Evolutionary conservation across 768 basidiomycete genomes (phyloP).

Genomic region (Calocera viscosa): DNA sequence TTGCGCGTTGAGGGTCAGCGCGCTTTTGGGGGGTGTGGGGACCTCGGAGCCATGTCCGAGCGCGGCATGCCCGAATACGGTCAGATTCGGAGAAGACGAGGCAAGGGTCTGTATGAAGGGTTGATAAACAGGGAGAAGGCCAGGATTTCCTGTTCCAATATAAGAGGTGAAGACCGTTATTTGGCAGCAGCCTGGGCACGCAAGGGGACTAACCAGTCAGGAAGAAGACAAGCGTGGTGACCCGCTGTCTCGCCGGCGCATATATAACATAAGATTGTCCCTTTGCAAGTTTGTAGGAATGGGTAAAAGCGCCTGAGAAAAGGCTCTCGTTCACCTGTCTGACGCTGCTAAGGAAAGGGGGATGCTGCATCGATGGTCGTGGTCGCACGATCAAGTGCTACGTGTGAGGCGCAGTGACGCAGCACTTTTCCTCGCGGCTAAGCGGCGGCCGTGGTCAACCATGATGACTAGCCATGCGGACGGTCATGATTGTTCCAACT

Average conservation of each 20-base stretch:
- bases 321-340: background rate
- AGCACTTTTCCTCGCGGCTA: background rate
- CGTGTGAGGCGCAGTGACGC: background rate
- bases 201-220: background rate
- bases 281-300: slow-evolving; percentile 5
- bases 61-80: background rate
- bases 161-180: background rate
- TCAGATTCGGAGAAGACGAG: background rate
- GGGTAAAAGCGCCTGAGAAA: background rate
- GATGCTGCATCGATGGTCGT: slow-evolving; percentile 4
- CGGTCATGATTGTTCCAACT: background rate
- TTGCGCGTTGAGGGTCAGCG: background rate
- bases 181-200: background rate
- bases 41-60: background rate
- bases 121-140: background rate
- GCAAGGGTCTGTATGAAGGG: background rate
- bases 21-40: background rate
- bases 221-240: background rate
- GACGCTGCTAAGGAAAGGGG: background rate
- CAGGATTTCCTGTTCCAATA: background rate
- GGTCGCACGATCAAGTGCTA: background rate
- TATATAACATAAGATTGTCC: background rate
- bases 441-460: background rate
- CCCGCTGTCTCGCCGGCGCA: background rate
- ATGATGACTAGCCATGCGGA: background rate